phyloP scores from a whole-genome alignment of 2,329 filamentous ascomycete species.

The Fusarium nanum region DNA sequence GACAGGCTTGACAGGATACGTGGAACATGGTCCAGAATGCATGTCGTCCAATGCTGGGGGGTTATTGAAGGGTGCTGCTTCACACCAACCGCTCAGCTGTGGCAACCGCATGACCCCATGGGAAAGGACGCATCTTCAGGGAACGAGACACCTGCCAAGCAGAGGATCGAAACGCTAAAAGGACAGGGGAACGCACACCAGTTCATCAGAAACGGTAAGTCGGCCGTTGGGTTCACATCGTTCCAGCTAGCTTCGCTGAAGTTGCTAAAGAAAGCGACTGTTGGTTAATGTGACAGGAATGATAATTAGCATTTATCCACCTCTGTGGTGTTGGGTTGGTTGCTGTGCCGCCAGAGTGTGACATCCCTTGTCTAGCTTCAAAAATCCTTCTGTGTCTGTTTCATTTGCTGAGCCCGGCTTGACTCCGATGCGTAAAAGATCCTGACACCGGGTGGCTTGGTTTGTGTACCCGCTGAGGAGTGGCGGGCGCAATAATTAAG shows the following conservation, averaged over 20 bases:
- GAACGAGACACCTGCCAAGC: constrained; percentile 1
- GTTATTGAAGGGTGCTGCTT: neutral
- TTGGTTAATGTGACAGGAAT: neutral
- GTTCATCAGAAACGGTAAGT: neutral
- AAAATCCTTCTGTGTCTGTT: neutral
- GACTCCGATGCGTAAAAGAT: neutral
- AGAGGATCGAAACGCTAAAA: constrained; percentile 15
- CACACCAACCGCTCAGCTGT: neutral
- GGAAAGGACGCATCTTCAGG: neutral
- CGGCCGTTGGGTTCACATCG: neutral
- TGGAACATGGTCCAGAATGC: neutral
- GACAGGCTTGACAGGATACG: constrained; percentile 12
- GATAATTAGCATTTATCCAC: constrained; percentile 2
- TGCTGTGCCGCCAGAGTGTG: constrained; percentile 1
- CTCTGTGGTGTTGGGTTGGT: neutral
- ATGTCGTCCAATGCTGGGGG: neutral
- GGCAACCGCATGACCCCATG: neutral
- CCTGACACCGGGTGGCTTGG: constrained; percentile 17
- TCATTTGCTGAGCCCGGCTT: neutral
- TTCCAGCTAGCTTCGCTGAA: neutral
- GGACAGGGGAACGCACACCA: constrained; percentile 14
- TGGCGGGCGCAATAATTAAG: neutral
- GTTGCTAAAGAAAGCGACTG: neutral
- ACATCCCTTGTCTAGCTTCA: neutral
- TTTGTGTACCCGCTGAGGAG: constrained; percentile 1